Evolutionary conservation across 257 asterid genomes (phyloP), one percentile per base, ranked within the genome.

Genomic region (Schizonepeta tenuifolia): DNA sequence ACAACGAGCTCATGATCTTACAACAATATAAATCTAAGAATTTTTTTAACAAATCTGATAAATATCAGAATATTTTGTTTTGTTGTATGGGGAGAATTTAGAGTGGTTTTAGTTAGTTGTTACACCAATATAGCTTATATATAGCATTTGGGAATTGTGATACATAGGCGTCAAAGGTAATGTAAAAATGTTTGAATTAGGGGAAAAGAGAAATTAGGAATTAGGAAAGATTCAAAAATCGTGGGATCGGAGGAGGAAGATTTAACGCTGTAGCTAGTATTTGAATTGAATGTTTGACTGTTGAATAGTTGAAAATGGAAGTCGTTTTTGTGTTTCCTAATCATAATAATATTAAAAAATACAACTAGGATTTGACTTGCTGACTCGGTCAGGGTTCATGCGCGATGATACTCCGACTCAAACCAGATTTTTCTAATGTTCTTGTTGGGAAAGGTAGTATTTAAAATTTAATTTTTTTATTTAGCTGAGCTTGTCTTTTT

Each of bases 201-300:
- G 82, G 63, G 57, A 79, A 79, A 72, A 60, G 70, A 17, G 72
- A 43, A 77, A 22, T 12, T 28, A 38, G 68, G 77, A 44, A 49
- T 70, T 72, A 65, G 70, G 80, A 76, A 67, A 72, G 36, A 33
- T 77, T 81, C 80, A 81, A 83, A n/a, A 72, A 55, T 79, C 17
- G 65, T 56, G 66, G 75, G 78, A 50, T 61, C 12, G 31, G 40
- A 4, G 46, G n/a, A 40, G 44, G 21, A 51, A 67, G 63, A 44
- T 67, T n/a, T 46, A 20, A 49, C 54, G 54, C 36, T 28, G 62
- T 62, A 50, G 56, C 55, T 62, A 50, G 62, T 54, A 40, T 69
- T 67, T 71, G 79, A 79, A 79, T 74, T 60, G 78, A 69, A 72
- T 46, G 51, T 75, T 79, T 79, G 87, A 79, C 80, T 62, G 82